These are phyloP conservation scores for Saitozyma sp. DNA, from an alignment of 768 basidiomycete genomes.

Conservation along the genomic window DNA sequence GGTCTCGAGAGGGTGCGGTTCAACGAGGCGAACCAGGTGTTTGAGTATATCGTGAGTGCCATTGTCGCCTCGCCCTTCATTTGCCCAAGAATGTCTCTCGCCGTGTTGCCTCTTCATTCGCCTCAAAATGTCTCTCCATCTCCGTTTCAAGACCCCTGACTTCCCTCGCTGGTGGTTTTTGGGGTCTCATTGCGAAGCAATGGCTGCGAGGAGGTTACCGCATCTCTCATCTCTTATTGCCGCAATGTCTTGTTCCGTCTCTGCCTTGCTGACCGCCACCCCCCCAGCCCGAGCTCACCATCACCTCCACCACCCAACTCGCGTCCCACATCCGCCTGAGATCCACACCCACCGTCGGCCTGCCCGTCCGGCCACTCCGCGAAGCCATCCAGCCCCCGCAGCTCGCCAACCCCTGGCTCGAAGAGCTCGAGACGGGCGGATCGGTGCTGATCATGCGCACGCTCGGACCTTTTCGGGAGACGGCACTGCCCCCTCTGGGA, in stretches of 20 bases:
- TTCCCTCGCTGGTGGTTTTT: too few relatives aligned
- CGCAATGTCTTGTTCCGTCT: too few relatives aligned
- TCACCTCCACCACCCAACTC: slow-evolving; percentile 25
- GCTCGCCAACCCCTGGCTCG: slow-evolving; percentile 12
- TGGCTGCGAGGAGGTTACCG: too few relatives aligned
- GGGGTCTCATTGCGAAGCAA: too few relatives aligned
- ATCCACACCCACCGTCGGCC: slow-evolving; percentile 12
- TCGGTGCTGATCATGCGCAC: slow-evolving; percentile 35
- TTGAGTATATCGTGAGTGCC: slow-evolving; percentile 35
- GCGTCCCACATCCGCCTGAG: slow-evolving; percentile 31
- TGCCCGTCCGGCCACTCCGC: slow-evolving; percentile 11
- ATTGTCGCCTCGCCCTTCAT: too few relatives aligned
- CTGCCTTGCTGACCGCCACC: too few relatives aligned
- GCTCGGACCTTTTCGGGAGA: slow-evolving; percentile 31
- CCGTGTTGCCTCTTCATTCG: too few relatives aligned
- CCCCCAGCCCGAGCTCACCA: slow-evolving; percentile 27
- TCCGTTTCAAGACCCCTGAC: too few relatives aligned
- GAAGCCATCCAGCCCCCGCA: slow-evolving; percentile 12
- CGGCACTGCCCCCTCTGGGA: slow-evolving; percentile 32
- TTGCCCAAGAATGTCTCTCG: neutral
- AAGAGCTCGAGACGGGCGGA: slow-evolving; percentile 29
- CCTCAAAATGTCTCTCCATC: neutral
- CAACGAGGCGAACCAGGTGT: slow-evolving; percentile 36
- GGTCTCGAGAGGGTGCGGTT: slow-evolving; percentile 30
- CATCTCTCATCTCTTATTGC: too few relatives aligned